These are phyloP conservation scores for Luffa acutangula DNA, from an alignment of 306 rosid genomes.

Conservation along the genomic window DNA sequence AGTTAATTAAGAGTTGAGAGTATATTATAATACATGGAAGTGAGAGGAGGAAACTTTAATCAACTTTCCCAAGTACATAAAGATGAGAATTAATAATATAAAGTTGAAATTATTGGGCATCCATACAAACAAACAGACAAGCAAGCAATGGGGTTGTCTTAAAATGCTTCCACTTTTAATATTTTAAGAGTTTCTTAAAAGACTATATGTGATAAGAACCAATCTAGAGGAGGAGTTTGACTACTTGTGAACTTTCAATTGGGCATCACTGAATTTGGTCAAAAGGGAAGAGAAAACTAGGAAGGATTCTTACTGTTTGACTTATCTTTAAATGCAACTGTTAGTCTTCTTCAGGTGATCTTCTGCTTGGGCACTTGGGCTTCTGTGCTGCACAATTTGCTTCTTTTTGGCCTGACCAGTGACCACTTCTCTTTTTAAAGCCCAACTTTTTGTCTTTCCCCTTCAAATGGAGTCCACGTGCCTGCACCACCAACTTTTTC, in stretches of 20 bases:
- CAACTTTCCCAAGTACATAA: conserved; percentile 22
- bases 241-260: conserved; percentile 14
- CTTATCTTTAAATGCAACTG: background rate
- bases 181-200: conserved; percentile 14
- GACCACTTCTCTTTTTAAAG: conserved; percentile 20
- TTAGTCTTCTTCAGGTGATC: background rate
- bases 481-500: conserved; percentile 37
- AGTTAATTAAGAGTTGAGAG: background rate
- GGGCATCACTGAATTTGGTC: background rate
- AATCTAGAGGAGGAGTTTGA: conserved; percentile 1
- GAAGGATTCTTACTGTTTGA: conserved; percentile 1
- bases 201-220: conserved; percentile 1
- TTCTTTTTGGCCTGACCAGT: conserved; percentile 15
- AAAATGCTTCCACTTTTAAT: conserved; percentile 22
- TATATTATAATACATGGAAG: background rate
- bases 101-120: conserved; percentile 21
- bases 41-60: background rate
- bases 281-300: background rate
- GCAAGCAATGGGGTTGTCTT: conserved; percentile 1
- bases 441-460: conserved; percentile 31
- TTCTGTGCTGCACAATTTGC: conserved; percentile 10
- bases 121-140: conserved; percentile 6
- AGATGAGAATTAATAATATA: conserved; percentile 19
- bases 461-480: conserved; percentile 62
- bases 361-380: background rate